Conservation (phyloP, 768 basidiomycete genomes). For the Pisolithus tinctorius region DNA sequence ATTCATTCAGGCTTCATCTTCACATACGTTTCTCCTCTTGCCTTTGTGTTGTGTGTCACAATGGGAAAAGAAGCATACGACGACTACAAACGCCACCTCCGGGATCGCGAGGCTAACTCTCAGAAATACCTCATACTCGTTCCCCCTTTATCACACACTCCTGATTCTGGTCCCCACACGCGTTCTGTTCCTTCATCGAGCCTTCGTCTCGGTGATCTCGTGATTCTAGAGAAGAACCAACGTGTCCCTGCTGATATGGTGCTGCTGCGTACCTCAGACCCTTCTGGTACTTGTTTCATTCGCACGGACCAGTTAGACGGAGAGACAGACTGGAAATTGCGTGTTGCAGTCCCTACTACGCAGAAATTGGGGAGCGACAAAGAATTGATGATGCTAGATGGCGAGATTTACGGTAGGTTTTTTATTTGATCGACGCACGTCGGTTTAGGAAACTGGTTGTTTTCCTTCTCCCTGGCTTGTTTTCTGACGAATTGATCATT, state of each 20-base stretch:
- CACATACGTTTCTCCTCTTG: conserved; percentile 94
- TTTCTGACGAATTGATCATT: neutral
- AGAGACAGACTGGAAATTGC: conserved; percentile 98
- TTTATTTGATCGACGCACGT: neutral
- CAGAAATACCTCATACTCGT: conserved; percentile 84
- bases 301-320: conserved; percentile 97
- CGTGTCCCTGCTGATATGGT: conserved; percentile 94
- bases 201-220: conserved; percentile 85
- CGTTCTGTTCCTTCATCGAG: conserved; percentile 83
- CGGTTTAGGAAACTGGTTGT: no score
- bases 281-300: conserved; percentile 92
- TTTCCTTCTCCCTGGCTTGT: neutral
- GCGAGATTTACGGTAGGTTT: conserved; percentile 78
- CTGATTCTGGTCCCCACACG: conserved; percentile 44
- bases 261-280: conserved; percentile 80
- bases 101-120: conserved; percentile 94
- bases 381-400: conserved; percentile 58
- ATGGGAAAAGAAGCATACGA: conserved; percentile 99
- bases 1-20: conserved; percentile 74
- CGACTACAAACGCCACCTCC: conserved; percentile 89
- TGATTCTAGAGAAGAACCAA: conserved; percentile 93
- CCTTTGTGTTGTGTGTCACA: conserved; percentile 89
- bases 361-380: conserved; percentile 62
- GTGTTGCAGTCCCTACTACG: conserved; percentile 79
- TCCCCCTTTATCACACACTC: conserved; percentile 22